Conservation (phyloP, 306 rosid genomes). For the Vigna hirtella region DNA sequence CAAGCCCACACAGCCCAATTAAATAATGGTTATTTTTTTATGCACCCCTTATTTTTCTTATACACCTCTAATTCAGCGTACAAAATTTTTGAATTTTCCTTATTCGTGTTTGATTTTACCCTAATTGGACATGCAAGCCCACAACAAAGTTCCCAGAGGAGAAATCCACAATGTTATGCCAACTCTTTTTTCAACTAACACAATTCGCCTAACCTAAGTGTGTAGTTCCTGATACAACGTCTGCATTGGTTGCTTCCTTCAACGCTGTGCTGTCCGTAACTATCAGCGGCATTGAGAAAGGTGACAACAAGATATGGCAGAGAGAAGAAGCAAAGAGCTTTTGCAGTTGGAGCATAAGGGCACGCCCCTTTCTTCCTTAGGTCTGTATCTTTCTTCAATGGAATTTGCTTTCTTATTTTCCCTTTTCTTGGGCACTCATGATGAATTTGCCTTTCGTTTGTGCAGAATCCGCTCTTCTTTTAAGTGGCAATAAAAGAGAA, state of each 20-base stretch:
- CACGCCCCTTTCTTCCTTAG: conserved; percentile 58
- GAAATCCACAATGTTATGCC: not conserved
- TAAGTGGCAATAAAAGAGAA: conserved; percentile 45
- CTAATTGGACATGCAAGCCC: not conserved
- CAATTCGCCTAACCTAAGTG: not conserved
- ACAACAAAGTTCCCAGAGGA: not conserved
- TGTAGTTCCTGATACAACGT: not conserved
- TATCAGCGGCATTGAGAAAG: not conserved
- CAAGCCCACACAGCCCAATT: too few species aligned
- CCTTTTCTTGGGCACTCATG: not conserved
- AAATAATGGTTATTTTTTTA: too few species aligned
- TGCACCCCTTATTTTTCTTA: too few species aligned
- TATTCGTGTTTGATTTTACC: too few species aligned
- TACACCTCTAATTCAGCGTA: too few species aligned
- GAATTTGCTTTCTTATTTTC: not conserved
- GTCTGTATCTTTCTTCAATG: conserved; percentile 40
- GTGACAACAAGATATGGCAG: conserved; percentile 50
- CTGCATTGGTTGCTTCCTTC: not conserved
- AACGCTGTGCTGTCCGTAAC: not conserved
- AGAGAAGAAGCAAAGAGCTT: conserved; percentile 84
- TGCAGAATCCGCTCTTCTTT: conserved; percentile 66
- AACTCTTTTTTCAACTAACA: not conserved
- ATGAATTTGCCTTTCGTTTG: conserved; percentile 2
- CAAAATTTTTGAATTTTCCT: too few species aligned
- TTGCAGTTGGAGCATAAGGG: conserved; percentile 62